Evolutionary conservation across 768 basidiomycete species (phyloP).

Genomic region (Tulasnella sp.): DNA sequence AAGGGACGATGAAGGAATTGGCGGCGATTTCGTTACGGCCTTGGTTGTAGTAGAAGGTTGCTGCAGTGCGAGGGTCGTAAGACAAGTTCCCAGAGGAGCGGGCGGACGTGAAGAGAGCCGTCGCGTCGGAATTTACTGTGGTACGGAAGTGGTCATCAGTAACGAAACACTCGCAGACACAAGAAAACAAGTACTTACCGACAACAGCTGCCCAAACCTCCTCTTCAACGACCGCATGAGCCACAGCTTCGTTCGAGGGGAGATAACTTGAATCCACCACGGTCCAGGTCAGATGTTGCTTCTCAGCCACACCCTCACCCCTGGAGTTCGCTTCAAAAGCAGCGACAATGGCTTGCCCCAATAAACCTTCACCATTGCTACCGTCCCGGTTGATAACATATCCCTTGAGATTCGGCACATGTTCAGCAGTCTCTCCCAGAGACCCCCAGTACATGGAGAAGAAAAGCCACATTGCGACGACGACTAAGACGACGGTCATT

Average conservation of each 20-base stretch:
- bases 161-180: neutral
- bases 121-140: constrained; percentile 34
- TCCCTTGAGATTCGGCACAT: neutral
- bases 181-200: constrained; percentile 26
- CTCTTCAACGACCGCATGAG: constrained; percentile 33
- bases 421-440: neutral
- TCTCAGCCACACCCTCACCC: constrained; percentile 17
- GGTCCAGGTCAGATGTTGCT: neutral
- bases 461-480: neutral
- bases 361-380: constrained; percentile 4
- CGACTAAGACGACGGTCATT: neutral
- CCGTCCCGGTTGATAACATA: constrained; percentile 13
- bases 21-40: constrained; percentile 39
- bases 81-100: constrained; percentile 33
- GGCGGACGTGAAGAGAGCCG: constrained; percentile 30
- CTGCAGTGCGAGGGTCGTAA: constrained; percentile 33
- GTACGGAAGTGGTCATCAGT: neutral
- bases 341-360: constrained; percentile 25
- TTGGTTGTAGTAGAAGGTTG: constrained; percentile 36
- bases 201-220: constrained; percentile 39
- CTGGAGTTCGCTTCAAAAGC: constrained; percentile 27
- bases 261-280: constrained; percentile 7
- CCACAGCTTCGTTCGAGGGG: constrained; percentile 24
- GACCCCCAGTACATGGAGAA: neutral
- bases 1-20: constrained; percentile 36